Base-by-base conservation (phyloP, 148 eudicot genomes). In the Rhododendron williamsianum region DNA sequence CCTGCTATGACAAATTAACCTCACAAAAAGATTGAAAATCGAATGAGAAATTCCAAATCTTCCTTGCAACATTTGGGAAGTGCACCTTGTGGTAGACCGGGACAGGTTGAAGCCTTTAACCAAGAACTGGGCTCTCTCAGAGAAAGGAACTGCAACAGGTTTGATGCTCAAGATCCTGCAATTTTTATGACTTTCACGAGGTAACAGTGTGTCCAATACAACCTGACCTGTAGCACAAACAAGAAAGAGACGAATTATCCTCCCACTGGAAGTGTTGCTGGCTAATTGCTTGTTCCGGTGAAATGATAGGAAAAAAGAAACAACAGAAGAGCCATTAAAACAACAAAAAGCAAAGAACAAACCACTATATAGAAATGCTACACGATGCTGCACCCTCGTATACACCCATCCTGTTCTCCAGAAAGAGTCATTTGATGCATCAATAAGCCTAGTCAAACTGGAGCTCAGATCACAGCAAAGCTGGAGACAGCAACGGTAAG, bases 361-460 rank as follows among this genome's bases (percentile, higher is more conserved):
- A 96, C 99, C 99, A 88, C 95, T 90, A 88, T 89, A 93, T 71
- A 92, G 78, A 88, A 95, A 92, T 79, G 96, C 92, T 74, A 90
- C 93, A 80, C 86, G 94, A 85, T 95, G 93, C 81, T 67, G 92
- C 86, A 95, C 93, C 88, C 96, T 91, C 78, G 95, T 78, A 84
- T 92, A 97, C 83, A 95, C 91, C 99, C 98, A 97, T 87, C 99
- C 99, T 6, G 92, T 90, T 87, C 91, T 97, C 99, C 99, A 97
- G 56, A 97, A 95, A 80, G 95, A 89, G 72, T 97, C 93, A 67
- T 91, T 67, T 43, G 95, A 94, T 76, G 86, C 81, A 78, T 92
- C 89, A 86, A 97, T 86, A 90, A 95, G 99, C 89, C 87, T 95
- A 81, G 86, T 87, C 89, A 97, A 88, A 88, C 91, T 90, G 85